phyloP scores from a whole-genome alignment of 495 filamentous ascomycete species.

The Gamarada debralockiae region DNA sequence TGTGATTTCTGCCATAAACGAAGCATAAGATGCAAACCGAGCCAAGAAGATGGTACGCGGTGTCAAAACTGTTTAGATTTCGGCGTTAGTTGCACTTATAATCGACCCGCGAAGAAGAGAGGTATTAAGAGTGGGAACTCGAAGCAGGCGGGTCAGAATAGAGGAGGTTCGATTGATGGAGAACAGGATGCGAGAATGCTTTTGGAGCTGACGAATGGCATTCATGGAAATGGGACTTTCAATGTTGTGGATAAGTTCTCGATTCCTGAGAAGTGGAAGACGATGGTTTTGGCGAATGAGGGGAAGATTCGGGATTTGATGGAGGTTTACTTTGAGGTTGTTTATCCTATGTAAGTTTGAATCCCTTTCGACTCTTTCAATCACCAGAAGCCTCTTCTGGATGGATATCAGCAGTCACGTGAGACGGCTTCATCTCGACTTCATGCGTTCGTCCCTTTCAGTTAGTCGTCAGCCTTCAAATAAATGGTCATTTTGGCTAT shows the following conservation, averaged over 20 bases:
- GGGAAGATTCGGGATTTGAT: constrained; percentile 11
- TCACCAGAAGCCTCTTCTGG: no score
- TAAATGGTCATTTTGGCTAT: no score
- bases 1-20: constrained; percentile 21
- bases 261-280: constrained; percentile 4
- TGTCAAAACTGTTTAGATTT: constrained; percentile 18
- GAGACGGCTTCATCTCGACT: no score
- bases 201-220: constrained; percentile 2
- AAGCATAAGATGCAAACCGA: constrained; percentile 11
- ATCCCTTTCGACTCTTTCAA: neutral
- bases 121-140: constrained; percentile 6
- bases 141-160: neutral
- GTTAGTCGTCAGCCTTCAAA: no score
- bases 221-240: neutral
- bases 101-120: constrained; percentile 14
- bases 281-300: constrained; percentile 4
- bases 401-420: no score
- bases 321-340: constrained; percentile 17
- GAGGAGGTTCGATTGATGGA: neutral
- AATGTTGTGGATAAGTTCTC: constrained; percentile 1
- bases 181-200: neutral
- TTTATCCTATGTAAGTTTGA: constrained; percentile 25
- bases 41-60: neutral
- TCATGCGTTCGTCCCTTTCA: no score
- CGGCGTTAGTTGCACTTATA: constrained; percentile 13